Evolutionary conservation across 257 asterid genomes (phyloP).

Genomic region (Sherardia arvensis): DNA sequence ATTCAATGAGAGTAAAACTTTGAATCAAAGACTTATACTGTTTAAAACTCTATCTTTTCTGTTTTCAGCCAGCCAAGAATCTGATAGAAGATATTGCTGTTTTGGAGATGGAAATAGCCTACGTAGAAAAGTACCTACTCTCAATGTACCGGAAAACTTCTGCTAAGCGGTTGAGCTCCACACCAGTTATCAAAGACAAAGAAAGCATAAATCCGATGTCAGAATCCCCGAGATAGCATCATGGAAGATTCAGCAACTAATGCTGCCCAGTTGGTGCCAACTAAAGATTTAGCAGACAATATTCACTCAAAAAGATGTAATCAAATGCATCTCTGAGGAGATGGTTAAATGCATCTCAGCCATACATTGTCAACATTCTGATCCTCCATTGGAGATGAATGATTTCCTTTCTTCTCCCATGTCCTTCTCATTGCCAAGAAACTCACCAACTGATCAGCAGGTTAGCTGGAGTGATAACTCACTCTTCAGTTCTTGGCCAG

Average conservation of each 20-base stretch:
- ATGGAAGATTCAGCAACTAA: constrained; percentile 17
- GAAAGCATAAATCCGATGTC: constrained; percentile 15
- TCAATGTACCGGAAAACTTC: constrained; percentile 52
- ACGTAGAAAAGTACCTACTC: constrained; percentile 71
- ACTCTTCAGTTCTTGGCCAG: constrained; percentile 24
- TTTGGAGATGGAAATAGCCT: constrained; percentile 60
- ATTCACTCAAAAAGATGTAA: constrained; percentile 13
- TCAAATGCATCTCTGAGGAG: constrained; percentile 62
- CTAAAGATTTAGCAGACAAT: constrained; percentile 13
- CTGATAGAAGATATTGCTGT: constrained; percentile 57
- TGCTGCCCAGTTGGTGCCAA: constrained; percentile 12
- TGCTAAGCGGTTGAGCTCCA: constrained; percentile 26
- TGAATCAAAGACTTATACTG: too few species aligned
- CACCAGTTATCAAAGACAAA: constrained; percentile 20
- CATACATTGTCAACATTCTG: constrained; percentile 54
- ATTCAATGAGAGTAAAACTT: background rate
- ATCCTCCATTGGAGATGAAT: constrained; percentile 38
- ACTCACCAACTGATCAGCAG: constrained; percentile 27
- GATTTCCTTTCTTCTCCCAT: constrained; percentile 28
- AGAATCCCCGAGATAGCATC: constrained; percentile 15
- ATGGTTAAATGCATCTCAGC: constrained; percentile 83
- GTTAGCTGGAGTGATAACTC: constrained; percentile 21
- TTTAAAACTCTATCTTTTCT: background rate
- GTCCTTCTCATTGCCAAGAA: constrained; percentile 31
- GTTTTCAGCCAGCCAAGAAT: constrained; percentile 61